Conservation (phyloP, 129 eudicot genomes). For the sunflower (Helianthus annuus) region DNA sequence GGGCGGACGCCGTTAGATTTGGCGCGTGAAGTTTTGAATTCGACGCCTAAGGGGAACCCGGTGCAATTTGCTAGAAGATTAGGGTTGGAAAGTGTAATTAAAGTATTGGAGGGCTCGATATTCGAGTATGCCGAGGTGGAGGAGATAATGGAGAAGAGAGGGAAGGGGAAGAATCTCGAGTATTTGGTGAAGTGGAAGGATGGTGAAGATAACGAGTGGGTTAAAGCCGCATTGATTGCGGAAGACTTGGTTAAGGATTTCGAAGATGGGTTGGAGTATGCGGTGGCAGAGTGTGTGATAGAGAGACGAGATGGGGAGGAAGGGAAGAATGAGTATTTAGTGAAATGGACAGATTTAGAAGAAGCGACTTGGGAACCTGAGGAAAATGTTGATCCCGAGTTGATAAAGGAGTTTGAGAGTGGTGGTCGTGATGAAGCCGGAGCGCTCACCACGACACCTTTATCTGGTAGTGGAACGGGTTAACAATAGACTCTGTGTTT, state of each 20-base stretch:
- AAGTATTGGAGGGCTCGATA: constrained; percentile 53
- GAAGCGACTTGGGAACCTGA: constrained; percentile 97
- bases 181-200: constrained; percentile 88
- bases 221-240: constrained; percentile 52
- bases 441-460: background rate
- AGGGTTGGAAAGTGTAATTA: constrained; percentile 70
- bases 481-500: background rate
- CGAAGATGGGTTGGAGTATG: constrained; percentile 88
- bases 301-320: constrained; percentile 55
- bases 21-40: constrained; percentile 65
- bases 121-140: constrained; percentile 85
- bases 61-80: constrained; percentile 82
- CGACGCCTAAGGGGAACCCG: constrained; percentile 75
- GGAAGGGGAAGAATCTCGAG: constrained; percentile 71
- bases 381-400: constrained; percentile 82
- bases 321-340: constrained; percentile 70
- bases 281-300: constrained; percentile 66
- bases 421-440: background rate
- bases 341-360: constrained; percentile 90
- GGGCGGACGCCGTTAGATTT: constrained; percentile 70
- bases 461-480: background rate
- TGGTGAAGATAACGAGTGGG: constrained; percentile 92
- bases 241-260: constrained; percentile 80
- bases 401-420: constrained; percentile 64
- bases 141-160: constrained; percentile 87